Base-by-base conservation (phyloP, 208 protist genomes). In the Acanthamoeba castellanii region DNA sequence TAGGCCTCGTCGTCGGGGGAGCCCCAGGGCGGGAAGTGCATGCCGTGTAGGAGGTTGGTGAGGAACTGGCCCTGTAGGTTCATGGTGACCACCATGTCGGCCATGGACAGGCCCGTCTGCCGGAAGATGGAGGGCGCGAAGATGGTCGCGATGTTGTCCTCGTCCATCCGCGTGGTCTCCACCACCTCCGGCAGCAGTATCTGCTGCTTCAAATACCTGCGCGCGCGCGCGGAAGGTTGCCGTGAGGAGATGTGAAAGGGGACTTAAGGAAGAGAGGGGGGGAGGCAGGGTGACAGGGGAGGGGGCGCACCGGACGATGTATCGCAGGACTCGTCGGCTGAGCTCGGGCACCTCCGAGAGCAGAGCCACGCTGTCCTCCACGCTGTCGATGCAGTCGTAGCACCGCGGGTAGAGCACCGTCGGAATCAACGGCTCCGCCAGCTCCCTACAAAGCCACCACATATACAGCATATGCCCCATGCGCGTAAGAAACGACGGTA, bases 71-170 rank as follows among this genome's bases (percentile, higher is more conserved):
- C 55, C 76, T 84, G 76, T 25, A 84, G 47, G 45, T 55, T 84
- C 76, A 84, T 84, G 18, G 76, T 55, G 37, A 84, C 27, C 13
- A 84, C 27, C 76, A 84, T 84, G 25, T 84, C 76, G 20, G 76
- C 76, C 76, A 84, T 84, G 42, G 76, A 47, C 76, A 57, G 2
- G n/a, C 76, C 76, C 76, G 9, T n/a, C 9, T 25, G 37, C 76
- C 82, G 47, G 30, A 90, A 68, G 55, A 90, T 70, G 18, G 82
- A 90, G 55, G 82, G 52, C 9, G 82, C 82, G 30, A 90, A 90
- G 2, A 90, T 68, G 30, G 57, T 90, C 50, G 82, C 82, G 8
- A 90, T 61, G 82, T 90, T 90, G 52, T 90, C 82, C 52, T 90
- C 52, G 34, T 90, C 82, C 82, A 90, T 90, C 30, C n/a, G 8